phyloP scores from a whole-genome alignment of 352 stramenopile species.

The Pythium rhizo-oryzae region DNA sequence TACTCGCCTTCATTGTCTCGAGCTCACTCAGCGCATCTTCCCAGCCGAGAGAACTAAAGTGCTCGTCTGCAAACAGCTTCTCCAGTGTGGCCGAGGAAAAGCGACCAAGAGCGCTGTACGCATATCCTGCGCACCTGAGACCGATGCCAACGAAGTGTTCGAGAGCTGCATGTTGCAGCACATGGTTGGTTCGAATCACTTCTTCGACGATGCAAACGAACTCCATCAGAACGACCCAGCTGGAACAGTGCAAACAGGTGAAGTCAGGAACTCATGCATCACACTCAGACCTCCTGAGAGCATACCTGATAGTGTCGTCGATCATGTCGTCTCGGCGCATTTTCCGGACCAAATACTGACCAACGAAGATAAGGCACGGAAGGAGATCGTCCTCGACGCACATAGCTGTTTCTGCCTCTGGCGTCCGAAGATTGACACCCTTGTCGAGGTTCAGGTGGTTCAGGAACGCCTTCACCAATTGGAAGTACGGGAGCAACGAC shows the following conservation, averaged over 20 bases:
- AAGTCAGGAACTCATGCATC: neutral
- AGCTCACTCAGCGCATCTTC: neutral
- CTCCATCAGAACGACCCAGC: slow-evolving; percentile 72
- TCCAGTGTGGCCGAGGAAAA: slow-evolving; percentile 22
- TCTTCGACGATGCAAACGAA: slow-evolving; percentile 64
- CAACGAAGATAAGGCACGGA: slow-evolving; percentile 7
- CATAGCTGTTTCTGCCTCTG: slow-evolving; percentile 1
- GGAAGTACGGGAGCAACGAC: slow-evolving; percentile 59
- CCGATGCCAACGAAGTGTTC: slow-evolving; percentile 1
- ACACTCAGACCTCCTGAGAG: neutral
- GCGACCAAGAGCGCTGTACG: slow-evolving; percentile 11
- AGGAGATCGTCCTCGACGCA: slow-evolving; percentile 27
- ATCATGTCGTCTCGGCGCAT: slow-evolving; percentile 24
- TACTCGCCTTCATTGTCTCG: neutral
- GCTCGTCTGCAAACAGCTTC: slow-evolving; percentile 6
- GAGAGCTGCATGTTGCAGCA: slow-evolving; percentile 5
- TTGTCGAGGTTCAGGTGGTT: slow-evolving; percentile 61
- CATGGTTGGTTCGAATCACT: slow-evolving; percentile 24
- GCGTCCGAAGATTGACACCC: slow-evolving; percentile 21
- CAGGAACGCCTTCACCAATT: slow-evolving; percentile 70
- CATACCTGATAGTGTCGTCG: slow-evolving; percentile 19
- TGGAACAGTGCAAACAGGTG: slow-evolving; percentile 27
- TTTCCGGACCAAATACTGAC: slow-evolving; percentile 27
- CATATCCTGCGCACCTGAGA: slow-evolving; percentile 12
- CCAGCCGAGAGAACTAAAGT: neutral